Evolutionary conservation across 306 rosid genomes (phyloP).

Genomic region (Gastrolobium villosum): DNA sequence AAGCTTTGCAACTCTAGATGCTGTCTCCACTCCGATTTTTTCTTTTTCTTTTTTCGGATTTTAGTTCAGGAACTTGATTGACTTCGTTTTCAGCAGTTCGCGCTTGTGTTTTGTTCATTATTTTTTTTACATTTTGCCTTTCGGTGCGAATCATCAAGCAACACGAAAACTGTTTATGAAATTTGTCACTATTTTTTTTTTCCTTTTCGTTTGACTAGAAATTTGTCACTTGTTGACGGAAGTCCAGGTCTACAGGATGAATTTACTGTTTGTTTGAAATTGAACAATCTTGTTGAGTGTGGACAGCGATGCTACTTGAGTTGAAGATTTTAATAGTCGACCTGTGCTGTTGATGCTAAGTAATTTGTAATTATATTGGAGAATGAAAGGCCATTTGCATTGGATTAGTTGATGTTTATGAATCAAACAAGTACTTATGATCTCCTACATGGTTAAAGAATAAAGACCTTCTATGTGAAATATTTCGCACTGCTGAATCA

Average conservation of each 20-base stretch:
- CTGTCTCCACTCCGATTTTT: neutral
- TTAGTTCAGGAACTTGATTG: constrained; percentile 4
- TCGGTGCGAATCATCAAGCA: neutral
- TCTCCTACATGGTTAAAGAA: neutral
- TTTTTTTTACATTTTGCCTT: neutral
- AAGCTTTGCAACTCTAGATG: neutral
- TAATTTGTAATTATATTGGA: neutral
- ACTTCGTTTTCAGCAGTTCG: constrained; percentile 4
- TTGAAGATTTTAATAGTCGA: constrained; percentile 10
- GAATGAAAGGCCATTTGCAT: neutral
- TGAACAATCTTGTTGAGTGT: constrained; percentile 1
- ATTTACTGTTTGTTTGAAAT: constrained; percentile 13
- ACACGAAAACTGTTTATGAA: neutral
- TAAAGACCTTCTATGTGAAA: neutral
- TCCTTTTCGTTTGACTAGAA: neutral
- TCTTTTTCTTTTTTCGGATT: neutral
- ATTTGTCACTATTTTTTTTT: too few species aligned
- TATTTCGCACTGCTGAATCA: neutral
- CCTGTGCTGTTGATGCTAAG: neutral
- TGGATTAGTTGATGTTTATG: too few species aligned
- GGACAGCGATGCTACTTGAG: neutral
- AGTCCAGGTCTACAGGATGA: neutral
- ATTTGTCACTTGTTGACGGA: neutral
- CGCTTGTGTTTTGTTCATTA: neutral
- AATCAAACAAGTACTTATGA: too few species aligned